These are phyloP conservation scores for Cercophora scortea DNA, from an alignment of 495 filamentous ascomycete species.

Conservation along the genomic window DNA sequence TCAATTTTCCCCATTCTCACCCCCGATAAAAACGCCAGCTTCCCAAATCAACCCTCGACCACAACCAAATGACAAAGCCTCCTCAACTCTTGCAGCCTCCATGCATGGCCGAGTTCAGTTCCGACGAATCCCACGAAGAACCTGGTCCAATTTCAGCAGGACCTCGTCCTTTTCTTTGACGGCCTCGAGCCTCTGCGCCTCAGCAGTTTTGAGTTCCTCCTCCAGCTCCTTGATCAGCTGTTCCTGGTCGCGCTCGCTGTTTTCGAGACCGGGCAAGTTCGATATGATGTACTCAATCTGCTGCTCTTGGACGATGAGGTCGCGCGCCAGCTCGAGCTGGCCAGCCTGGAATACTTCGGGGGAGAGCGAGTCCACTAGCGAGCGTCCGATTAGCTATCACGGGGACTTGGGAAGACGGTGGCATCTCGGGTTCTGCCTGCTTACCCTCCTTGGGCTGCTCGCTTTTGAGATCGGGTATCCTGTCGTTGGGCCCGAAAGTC, in stretches of 20 bases:
- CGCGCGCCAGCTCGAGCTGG: constrained; percentile 74
- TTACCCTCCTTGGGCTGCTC: constrained; percentile 35
- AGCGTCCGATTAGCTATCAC: too few relatives aligned
- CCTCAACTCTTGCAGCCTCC: too few relatives aligned
- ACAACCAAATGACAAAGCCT: neutral
- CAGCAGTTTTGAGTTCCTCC: constrained; percentile 61
- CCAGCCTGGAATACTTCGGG: constrained; percentile 60
- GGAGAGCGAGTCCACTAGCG: constrained; percentile 50
- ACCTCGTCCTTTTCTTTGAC: constrained; percentile 63
- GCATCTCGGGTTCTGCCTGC: neutral
- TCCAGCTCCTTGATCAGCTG: constrained; percentile 67
- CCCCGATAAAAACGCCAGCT: too few relatives aligned
- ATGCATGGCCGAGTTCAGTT: constrained; percentile 15
- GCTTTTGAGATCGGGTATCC: constrained; percentile 49
- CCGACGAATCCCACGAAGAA: constrained; percentile 52
- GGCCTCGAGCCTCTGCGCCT: constrained; percentile 62
- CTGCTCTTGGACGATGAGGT: constrained; percentile 84
- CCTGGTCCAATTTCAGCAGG: constrained; percentile 57
- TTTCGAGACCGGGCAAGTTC: constrained; percentile 76
- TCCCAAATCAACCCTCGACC: too few relatives aligned
- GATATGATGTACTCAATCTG: constrained; percentile 87
- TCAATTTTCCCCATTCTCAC: too few relatives aligned
- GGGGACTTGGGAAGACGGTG: neutral
- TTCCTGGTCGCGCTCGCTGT: constrained; percentile 77
- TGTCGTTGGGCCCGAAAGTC: constrained; percentile 51